Percentiles rank a stretch among this genome's conserved stretches.
phyloP scores from a whole-genome alignment of 1,284 basidiomycete species.

The Ceratobasidium sp. region DNA sequence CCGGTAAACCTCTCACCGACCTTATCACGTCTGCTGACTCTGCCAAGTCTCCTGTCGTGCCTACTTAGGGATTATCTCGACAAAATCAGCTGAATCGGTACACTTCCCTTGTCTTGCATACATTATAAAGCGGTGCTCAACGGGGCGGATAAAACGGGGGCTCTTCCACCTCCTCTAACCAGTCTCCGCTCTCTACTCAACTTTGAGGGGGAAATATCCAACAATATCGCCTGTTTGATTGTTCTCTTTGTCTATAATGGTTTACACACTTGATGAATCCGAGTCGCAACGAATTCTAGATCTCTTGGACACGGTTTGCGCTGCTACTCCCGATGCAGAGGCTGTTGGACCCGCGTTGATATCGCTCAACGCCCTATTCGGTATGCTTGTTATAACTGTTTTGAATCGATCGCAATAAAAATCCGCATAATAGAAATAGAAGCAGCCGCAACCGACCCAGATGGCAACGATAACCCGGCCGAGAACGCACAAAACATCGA shows the following conservation, averaged over 20 bases:
- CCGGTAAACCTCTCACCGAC: no score
- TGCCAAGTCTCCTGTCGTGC: no score
- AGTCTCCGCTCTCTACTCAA: no score
- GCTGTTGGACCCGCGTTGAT: neutral
- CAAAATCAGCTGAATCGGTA: no score
- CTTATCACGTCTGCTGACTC: no score
- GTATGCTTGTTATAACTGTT: slow-evolving; percentile 18
- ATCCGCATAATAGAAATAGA: neutral
- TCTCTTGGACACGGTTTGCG: slow-evolving; percentile 8
- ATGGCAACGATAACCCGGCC: neutral
- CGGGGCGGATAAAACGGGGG: no score
- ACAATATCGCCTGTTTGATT: no score
- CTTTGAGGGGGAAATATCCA: no score
- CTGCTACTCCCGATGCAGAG: neutral
- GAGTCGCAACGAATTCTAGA: slow-evolving; percentile 8
- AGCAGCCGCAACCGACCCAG: neutral
- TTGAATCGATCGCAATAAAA: neutral
- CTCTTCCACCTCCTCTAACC: no score
- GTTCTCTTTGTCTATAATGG: neutral
- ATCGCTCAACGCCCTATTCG: slow-evolving; percentile 20
- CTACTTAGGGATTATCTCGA: no score
- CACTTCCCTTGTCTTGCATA: no score
- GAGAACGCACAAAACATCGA: neutral
- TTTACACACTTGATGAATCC: slow-evolving; percentile 10
- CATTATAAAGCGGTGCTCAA: no score